Percentiles rank a stretch among this genome's conserved stretches.
Conservation (phyloP, 495 filamentous ascomycete genomes). For the Neurospora cerealis region DNA sequence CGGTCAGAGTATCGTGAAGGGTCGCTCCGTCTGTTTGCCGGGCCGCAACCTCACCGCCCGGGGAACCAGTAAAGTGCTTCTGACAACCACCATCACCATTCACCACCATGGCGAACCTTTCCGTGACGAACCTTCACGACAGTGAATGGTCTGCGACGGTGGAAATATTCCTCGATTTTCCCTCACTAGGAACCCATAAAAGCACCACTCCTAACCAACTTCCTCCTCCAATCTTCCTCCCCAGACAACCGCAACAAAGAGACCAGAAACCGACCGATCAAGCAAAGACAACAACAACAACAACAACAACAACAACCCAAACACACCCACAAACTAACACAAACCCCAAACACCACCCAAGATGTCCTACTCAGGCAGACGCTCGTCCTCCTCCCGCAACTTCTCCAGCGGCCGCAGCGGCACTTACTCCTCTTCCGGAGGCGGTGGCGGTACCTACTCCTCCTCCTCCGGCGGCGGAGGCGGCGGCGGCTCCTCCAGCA, state of each 20-base stretch:
- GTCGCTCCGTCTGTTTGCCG: background rate
- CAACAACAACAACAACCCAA: background rate
- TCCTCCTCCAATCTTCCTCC: background rate
- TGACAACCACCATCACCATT: background rate
- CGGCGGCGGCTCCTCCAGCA: background rate
- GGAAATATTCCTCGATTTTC: background rate
- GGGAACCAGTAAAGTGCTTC: background rate
- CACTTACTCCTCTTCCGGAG: background rate
- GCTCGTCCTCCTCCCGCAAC: background rate
- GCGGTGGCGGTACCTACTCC: too few relatives aligned
- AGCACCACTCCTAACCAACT: background rate
- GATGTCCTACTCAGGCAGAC: background rate
- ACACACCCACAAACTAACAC: background rate
- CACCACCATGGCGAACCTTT: background rate
- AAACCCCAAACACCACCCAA: background rate
- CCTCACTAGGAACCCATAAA: background rate
- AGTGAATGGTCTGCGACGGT: background rate
- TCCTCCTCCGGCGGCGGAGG: too few relatives aligned
- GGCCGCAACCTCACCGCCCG: background rate
- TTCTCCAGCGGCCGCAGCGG: background rate
- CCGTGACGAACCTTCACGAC: background rate
- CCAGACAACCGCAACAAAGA: background rate
- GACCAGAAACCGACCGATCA: background rate
- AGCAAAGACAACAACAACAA: background rate
- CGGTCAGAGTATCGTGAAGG: background rate